These are phyloP conservation scores for Penicillium occitanis DNA, from an alignment of 2,329 filamentous ascomycete genomes.

Conservation along the genomic window DNA sequence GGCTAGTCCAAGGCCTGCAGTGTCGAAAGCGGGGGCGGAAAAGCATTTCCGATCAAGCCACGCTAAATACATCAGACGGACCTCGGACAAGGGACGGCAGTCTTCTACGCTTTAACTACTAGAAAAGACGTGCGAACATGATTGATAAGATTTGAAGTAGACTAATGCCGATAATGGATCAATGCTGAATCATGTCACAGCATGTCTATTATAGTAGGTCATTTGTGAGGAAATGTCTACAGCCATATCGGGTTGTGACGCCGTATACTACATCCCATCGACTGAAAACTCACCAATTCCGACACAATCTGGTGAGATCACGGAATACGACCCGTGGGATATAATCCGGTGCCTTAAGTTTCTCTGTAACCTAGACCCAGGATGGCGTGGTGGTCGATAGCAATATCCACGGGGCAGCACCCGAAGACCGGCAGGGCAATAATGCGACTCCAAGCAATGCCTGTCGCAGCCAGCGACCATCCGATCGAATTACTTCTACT, in stretches of 20 bases:
- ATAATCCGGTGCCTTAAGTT: background rate
- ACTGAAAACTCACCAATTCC: background rate
- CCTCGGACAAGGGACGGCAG: background rate
- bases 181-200: too few species aligned
- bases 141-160: too few species aligned
- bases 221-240: background rate
- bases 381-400: background rate
- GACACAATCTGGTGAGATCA: background rate
- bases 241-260: background rate
- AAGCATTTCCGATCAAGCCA: conserved; percentile 8
- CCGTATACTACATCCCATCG: background rate
- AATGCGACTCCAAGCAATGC: background rate
- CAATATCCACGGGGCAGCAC: background rate
- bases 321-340: background rate
- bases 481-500: background rate
- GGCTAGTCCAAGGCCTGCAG: background rate
- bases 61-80: background rate
- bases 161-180: background rate
- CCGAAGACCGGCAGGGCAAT: background rate
- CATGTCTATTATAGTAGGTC: too few species aligned
- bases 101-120: too few species aligned
- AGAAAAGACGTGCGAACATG: background rate
- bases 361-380: background rate
- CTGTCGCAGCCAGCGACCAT: background rate
- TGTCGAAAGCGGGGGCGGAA: background rate